Base-by-base conservation (phyloP, 2,329 filamentous ascomycete genomes). In the Cladosporium sp. region DNA sequence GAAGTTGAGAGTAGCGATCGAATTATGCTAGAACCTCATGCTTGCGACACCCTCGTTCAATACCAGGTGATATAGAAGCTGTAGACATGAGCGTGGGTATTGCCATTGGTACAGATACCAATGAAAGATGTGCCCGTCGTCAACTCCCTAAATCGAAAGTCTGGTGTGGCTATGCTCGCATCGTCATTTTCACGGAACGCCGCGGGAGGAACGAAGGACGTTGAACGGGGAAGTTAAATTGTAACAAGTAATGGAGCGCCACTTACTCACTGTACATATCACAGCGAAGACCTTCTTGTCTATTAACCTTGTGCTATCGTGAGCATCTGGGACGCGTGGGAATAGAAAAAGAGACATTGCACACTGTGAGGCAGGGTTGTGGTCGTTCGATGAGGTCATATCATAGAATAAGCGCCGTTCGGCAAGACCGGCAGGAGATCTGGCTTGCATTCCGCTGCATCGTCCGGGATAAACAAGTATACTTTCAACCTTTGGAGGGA, bases 111-210 rank as follows among this genome's bases (percentile, higher is more conserved):
- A 31, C 29, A 8, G 29, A 8, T 8, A 31, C 8, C 29, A 31
- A 31, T 31, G 8, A 31, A 7, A 16, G 49, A 52, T 52, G n/a
- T 50, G 10, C 5, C 5, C 49, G 14, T 52, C 23, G 4, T 53
- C 10, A 53, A 52, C 49, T 53, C 50, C 50, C 26, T 53, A 16
- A 53, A 26, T 26, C 23, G 23, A 26, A 26, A n/a, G 50, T 53
- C 50, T 29, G 26, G 26, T 28, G 26, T 37, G 29, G 53, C 53
- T 57, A 58, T 44, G 33, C 56, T 26, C 23, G 35, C 23, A 58
- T 23, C 56, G 56, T 58, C 56, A 58, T 58, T 8, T 37, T 58
- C n/a, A 6, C 56, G 56, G 56, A 58, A 29, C 21, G 29, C 31
- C 35, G 23, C 23, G 52, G 37, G 37, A 44, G 37, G 37, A 44